phyloP scores from a whole-genome alignment of 1,284 basidiomycete genomes.

The Polyporus tsugae region DNA sequence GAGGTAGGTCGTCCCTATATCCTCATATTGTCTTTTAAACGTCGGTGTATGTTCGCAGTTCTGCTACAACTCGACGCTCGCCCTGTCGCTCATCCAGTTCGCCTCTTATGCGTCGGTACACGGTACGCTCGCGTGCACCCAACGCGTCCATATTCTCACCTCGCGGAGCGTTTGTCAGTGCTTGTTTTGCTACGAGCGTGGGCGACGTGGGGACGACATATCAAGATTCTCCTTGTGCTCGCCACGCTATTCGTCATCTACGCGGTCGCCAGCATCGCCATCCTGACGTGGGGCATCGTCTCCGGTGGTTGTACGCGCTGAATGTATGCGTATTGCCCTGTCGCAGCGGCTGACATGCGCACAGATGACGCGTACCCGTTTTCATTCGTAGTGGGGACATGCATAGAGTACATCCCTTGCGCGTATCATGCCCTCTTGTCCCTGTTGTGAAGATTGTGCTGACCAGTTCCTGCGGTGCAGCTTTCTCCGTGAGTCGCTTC shows the following conservation, averaged over 20 bases:
- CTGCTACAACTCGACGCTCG: slow-evolving; percentile 22
- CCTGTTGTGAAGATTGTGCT: background rate
- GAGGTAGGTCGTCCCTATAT: slow-evolving; percentile 7
- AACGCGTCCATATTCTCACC: no score
- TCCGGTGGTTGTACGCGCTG: slow-evolving; percentile 17
- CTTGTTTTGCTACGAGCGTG: slow-evolving; percentile 32
- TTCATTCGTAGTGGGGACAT: slow-evolving; percentile 17
- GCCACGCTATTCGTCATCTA: slow-evolving; percentile 23
- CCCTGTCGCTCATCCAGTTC: slow-evolving; percentile 26
- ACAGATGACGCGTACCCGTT: slow-evolving; percentile 24
- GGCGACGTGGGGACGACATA: slow-evolving; percentile 30
- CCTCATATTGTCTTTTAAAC: background rate
- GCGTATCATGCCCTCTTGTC: background rate
- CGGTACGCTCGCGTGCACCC: slow-evolving; percentile 13
- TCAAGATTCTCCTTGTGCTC: slow-evolving; percentile 23
- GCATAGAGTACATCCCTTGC: slow-evolving; percentile 24
- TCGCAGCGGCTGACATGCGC: background rate
- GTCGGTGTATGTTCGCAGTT: slow-evolving; percentile 18
- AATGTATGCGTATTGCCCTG: background rate
- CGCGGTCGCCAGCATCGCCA: slow-evolving; percentile 17
- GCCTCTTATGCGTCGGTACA: slow-evolving; percentile 29
- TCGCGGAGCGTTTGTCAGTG: slow-evolving; percentile 15
- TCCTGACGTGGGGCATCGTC: slow-evolving; percentile 25
- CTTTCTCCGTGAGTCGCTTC: slow-evolving; percentile 20
- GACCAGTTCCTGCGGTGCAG: background rate